phyloP scores from a whole-genome alignment of 768 basidiomycete species.

The Cytidiella melzeri region DNA sequence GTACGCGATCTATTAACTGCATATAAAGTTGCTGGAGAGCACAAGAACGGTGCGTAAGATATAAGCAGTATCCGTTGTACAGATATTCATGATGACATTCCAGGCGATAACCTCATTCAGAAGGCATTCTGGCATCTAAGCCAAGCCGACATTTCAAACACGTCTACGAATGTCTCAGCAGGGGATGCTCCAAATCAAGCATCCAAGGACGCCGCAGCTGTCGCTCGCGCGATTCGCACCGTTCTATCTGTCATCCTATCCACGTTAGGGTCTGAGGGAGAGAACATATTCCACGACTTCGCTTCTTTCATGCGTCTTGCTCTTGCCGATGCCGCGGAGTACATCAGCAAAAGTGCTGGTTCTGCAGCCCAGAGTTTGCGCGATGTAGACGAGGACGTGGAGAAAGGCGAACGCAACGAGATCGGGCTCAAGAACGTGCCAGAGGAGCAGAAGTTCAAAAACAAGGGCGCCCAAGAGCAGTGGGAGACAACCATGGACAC shows the following conservation, averaged over 20 bases:
- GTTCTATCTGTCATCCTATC: slow-evolving; percentile 49
- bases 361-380: slow-evolving; percentile 47
- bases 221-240: slow-evolving; percentile 44
- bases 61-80: slow-evolving; percentile 1
- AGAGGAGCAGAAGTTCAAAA: slow-evolving; percentile 36
- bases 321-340: slow-evolving; percentile 60
- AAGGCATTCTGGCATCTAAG: slow-evolving; percentile 60
- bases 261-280: slow-evolving; percentile 47
- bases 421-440: slow-evolving; percentile 48
- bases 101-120: slow-evolving; percentile 63
- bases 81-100: background rate
- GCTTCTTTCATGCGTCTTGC: slow-evolving; percentile 59
- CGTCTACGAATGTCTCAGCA: slow-evolving; percentile 27
- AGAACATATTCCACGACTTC: slow-evolving; percentile 52
- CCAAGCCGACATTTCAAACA: slow-evolving; percentile 42
- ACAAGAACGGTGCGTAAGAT: slow-evolving; percentile 53
- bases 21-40: slow-evolving; percentile 44
- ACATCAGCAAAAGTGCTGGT: slow-evolving; percentile 46
- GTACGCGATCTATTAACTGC: slow-evolving; percentile 49
- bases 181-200: slow-evolving; percentile 33
- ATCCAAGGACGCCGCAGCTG: slow-evolving; percentile 40
- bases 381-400: slow-evolving; percentile 50
- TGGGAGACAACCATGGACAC: slow-evolving; percentile 69
- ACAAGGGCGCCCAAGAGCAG: slow-evolving; percentile 40
- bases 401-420: slow-evolving; percentile 52